Percentiles rank a stretch among this genome's conserved stretches.
phyloP scores from a whole-genome alignment of 306 rosid genomes.

The Fragaria vesca region DNA sequence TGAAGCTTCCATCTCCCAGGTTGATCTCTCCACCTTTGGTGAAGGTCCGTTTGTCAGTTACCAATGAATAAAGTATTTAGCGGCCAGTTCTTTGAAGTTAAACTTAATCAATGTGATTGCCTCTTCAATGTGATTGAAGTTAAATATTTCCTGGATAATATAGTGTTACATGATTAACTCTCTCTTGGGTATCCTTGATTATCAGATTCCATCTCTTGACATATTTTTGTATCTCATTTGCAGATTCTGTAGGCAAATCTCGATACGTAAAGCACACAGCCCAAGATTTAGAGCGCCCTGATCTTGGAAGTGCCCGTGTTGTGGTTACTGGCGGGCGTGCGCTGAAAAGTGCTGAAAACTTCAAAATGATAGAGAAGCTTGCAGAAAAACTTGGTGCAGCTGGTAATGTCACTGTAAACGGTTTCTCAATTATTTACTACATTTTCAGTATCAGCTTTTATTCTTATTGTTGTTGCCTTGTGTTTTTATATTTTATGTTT shows the following conservation, averaged over 20 bases:
- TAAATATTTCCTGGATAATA: slow-evolving; percentile 14
- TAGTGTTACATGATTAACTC: slow-evolving; percentile 22
- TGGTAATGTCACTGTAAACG: slow-evolving; percentile 43
- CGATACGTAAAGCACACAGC: slow-evolving; percentile 62
- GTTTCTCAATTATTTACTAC: not conserved
- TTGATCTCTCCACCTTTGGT: slow-evolving; percentile 83
- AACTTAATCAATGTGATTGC: slow-evolving; percentile 4
- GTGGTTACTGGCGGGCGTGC: slow-evolving; percentile 91
- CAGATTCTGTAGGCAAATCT: slow-evolving; percentile 69
- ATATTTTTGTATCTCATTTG: slow-evolving; percentile 8
- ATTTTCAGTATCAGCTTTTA: not conserved
- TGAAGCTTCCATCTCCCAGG: slow-evolving; percentile 71
- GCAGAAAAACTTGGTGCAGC: slow-evolving; percentile 91
- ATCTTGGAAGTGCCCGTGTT: slow-evolving; percentile 85
- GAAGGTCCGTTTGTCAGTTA: slow-evolving; percentile 66
- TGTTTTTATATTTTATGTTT: not conserved
- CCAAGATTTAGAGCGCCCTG: slow-evolving; percentile 76
- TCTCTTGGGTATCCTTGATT: slow-evolving; percentile 14
- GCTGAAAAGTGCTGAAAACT: slow-evolving; percentile 85
- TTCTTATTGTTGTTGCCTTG: not conserved
- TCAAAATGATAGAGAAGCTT: slow-evolving; percentile 85
- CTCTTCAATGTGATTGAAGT: not conserved
- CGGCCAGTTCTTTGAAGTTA: slow-evolving; percentile 10
- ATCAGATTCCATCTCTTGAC: slow-evolving; percentile 13
- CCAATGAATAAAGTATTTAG: slow-evolving; percentile 17